Evolutionary conservation across 2,329 filamentous ascomycete species (phyloP).

Genomic region (Blastomyces parvus): DNA sequence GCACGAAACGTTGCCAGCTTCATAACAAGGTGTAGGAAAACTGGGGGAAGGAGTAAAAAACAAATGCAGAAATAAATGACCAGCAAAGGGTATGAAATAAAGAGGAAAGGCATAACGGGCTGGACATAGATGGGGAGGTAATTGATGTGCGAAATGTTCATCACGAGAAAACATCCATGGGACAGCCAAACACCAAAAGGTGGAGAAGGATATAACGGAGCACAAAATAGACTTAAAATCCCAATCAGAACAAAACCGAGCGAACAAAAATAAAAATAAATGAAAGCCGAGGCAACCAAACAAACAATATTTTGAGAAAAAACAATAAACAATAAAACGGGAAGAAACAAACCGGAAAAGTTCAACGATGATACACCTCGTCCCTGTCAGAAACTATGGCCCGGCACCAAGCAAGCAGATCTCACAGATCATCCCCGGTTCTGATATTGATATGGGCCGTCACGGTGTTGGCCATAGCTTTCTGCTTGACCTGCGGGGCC

Average conservation of each 20-base stretch:
- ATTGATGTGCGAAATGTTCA: neutral
- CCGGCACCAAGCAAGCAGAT: neutral
- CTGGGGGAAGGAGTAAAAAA: neutral
- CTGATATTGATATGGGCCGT: constrained; percentile 8
- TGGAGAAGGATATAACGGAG: neutral
- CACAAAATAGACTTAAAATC: neutral
- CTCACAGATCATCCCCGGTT: neutral
- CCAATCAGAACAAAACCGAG: neutral
- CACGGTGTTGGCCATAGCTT: neutral
- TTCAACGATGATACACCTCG: neutral
- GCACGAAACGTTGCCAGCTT: neutral
- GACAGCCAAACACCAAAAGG: neutral
- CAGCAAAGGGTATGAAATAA: neutral
- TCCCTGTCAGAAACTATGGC: neutral
- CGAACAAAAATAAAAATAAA: neutral
- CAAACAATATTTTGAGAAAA: neutral
- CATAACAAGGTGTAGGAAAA: neutral
- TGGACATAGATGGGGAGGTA: neutral
- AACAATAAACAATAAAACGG: neutral
- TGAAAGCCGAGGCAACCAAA: neutral
- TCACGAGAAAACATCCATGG: neutral
- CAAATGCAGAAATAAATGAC: neutral
- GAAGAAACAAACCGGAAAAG: neutral
- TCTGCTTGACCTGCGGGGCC: neutral
- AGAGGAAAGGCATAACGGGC: neutral